These are phyloP conservation scores for Candida peoriensis DNA, from an alignment of 805 yeast genomes.

Conservation along the genomic window DNA sequence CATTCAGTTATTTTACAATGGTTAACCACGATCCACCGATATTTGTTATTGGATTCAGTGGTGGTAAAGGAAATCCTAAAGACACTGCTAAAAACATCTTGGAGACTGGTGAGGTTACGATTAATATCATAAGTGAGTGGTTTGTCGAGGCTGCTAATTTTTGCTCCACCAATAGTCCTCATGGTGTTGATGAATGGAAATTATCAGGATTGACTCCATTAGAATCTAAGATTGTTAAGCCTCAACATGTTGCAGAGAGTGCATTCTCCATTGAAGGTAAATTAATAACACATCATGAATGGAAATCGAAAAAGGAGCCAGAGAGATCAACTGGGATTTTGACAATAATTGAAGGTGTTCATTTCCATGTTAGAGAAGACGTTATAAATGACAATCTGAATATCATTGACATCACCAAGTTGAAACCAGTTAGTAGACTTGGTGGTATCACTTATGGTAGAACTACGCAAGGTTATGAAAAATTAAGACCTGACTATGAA, in stretches of 20 bases:
- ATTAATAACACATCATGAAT: slow-evolving; percentile 38
- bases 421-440: slow-evolving; percentile 50
- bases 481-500: slow-evolving; percentile 4
- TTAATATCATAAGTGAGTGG: slow-evolving; percentile 60
- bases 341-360: slow-evolving; percentile 48
- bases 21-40: slow-evolving; percentile 54
- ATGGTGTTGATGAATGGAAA: slow-evolving; percentile 50
- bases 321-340: slow-evolving; percentile 31
- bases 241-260: slow-evolving; percentile 57
- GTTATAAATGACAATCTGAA: slow-evolving; percentile 36
- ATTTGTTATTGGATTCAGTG: slow-evolving; percentile 45
- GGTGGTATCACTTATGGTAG: slow-evolving; percentile 48
- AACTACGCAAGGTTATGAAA: slow-evolving; percentile 33
- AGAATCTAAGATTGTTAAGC: slow-evolving; percentile 39
- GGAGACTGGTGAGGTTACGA: slow-evolving; percentile 48
- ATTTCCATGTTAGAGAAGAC: slow-evolving; percentile 55
- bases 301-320: slow-evolving; percentile 37
- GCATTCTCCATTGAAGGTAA: slow-evolving; percentile 57
- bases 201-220: slow-evolving; percentile 47
- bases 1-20: slow-evolving; percentile 52
- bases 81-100: slow-evolving; percentile 46
- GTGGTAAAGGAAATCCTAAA: slow-evolving; percentile 32
- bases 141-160: slow-evolving; percentile 59
- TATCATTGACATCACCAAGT: slow-evolving; percentile 38
- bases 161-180: slow-evolving; percentile 42